Evolutionary conservation across 441 rosid genomes (phyloP).

Genomic region (Macaranga tanarius): DNA sequence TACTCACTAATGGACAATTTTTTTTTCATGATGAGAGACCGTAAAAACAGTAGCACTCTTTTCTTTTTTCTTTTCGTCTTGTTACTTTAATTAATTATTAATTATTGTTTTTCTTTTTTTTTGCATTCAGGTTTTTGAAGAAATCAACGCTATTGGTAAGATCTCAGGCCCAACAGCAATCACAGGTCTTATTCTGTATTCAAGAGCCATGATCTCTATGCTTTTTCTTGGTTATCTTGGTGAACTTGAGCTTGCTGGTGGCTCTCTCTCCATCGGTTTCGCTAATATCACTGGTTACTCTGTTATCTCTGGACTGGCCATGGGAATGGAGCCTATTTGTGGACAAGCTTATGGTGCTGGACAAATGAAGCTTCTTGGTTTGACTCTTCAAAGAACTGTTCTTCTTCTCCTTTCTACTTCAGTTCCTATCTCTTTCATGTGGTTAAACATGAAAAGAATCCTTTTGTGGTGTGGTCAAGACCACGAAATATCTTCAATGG

Average conservation of each 20-base stretch:
- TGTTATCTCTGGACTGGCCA: slow-evolving; percentile 88
- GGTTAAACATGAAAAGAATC: slow-evolving; percentile 71
- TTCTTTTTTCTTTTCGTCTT: background rate
- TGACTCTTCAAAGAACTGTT: slow-evolving; percentile 90
- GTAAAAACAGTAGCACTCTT: background rate
- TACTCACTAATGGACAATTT: slow-evolving; percentile 2
- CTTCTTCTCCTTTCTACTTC: slow-evolving; percentile 85
- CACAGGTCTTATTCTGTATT: slow-evolving; percentile 78
- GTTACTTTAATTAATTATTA: background rate
- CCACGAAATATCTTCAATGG: slow-evolving; percentile 62
- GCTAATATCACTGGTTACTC: slow-evolving; percentile 99
- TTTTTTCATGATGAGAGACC: background rate
- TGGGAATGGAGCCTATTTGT: slow-evolving; percentile 99
- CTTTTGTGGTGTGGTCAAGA: slow-evolving; percentile 89
- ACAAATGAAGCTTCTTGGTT: slow-evolving; percentile 83
- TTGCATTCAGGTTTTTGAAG: slow-evolving; percentile 62
- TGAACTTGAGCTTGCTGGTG: slow-evolving; percentile 92
- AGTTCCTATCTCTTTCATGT: slow-evolving; percentile 74
- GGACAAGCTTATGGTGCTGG: slow-evolving; percentile 97
- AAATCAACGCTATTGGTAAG: slow-evolving; percentile 80
- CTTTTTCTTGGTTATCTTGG: slow-evolving; percentile 93
- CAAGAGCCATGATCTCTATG: slow-evolving; percentile 96
- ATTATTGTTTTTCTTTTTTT: background rate
- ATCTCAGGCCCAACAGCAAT: slow-evolving; percentile 87
- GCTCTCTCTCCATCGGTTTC: slow-evolving; percentile 88